These are phyloP conservation scores for Mariannaea elegans DNA, from an alignment of 2,329 filamentous ascomycete genomes.

Conservation along the genomic window DNA sequence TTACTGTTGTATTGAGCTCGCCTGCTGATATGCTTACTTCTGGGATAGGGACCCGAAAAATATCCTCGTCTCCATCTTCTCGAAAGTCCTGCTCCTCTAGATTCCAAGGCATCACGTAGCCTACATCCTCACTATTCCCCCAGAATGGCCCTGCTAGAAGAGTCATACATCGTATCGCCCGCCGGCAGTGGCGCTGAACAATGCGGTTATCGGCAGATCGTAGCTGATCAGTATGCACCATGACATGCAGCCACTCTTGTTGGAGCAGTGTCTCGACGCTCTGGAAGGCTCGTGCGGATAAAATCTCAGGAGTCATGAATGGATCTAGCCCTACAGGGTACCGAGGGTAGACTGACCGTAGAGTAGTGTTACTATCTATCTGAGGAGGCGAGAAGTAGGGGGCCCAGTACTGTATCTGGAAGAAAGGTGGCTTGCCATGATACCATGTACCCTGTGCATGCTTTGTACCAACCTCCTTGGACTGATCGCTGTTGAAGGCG, in stretches of 20 bases:
- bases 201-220: neutral
- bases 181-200: neutral
- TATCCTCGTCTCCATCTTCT: neutral
- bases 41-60: neutral
- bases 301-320: neutral
- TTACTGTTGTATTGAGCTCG: neutral
- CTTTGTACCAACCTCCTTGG: conserved; percentile 11
- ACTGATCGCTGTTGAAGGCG: conserved; percentile 13
- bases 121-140: neutral
- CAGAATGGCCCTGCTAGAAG: neutral
- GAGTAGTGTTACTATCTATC: neutral
- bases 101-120: neutral
- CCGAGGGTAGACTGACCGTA: neutral
- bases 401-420: conserved; percentile 11
- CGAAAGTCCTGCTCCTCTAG: neutral
- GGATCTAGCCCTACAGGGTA: neutral
- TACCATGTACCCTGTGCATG: neutral
- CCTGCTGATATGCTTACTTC: neutral
- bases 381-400: neutral
- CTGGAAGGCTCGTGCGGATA: neutral
- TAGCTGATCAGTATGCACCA: neutral
- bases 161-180: neutral
- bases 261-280: neutral
- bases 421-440: conserved; percentile 7
- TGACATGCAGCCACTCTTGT: neutral